Evolutionary conservation across 495 filamentous ascomycete species (phyloP), one percentile per base, ranked within the genome.

Genomic region (Aspergillus diversus): DNA sequence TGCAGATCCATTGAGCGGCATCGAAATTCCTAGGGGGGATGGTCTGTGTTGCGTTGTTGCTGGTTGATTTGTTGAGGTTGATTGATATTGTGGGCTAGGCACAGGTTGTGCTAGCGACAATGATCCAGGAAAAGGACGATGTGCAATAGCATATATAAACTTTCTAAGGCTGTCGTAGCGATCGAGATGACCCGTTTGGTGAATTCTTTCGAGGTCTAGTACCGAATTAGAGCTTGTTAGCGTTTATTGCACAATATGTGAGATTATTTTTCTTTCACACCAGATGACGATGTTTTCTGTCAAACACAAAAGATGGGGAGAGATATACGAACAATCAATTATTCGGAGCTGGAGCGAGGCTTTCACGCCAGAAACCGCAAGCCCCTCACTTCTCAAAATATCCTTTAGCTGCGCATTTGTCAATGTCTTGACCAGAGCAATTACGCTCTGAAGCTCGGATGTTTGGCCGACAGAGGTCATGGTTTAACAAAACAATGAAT

Each of bases 331-430:
- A 97, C 95, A 84, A 33, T 84, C 71, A 63, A 88, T 86, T 52
- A 97, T 88, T 62, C 93, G 88, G 32, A 75, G 73, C 73, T 96
- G 92, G 47, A 98, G 77, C 17, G 88, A 81, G 33, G 85, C 81
- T 77, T 99, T 99, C 62, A 92, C 86, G 8, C 95, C 95, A 33
- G 86, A 90, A 43, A 91, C 87, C 37, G 82, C 78, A 16, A 94
- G 81, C 33, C 85, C 83, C 71, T 94, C 89, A 59, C 78, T 76
- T 46, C 83, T 84, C 66, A 93, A 86, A 65, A 97, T 89, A 15
- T 77, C 73, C 62, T 92, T 90, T 43, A 99, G 84, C 55, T 89
- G 83, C 33, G 81, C 82, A 73, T 93, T 93, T 63, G 90, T 82
- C 37, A 89, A 73, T 13, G 76, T 81, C 70, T 88, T 88, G 33